Evolutionary conservation across 768 basidiomycete species (phyloP).

Genomic region (Glaciozyma antarctica): DNA sequence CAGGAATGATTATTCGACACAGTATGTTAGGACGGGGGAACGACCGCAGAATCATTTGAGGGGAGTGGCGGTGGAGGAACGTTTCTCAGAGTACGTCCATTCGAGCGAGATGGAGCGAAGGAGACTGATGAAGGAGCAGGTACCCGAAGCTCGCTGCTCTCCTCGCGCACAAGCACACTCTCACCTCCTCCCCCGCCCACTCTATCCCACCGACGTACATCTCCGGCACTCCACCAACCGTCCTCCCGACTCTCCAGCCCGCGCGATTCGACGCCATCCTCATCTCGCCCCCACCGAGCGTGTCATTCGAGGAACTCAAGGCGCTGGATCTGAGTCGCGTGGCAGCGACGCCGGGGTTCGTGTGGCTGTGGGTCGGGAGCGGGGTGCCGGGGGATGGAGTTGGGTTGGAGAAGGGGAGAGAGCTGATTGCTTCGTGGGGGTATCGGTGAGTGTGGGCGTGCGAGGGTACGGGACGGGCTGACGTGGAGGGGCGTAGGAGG

Average conservation of each 20-base stretch:
- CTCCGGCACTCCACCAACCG: background rate
- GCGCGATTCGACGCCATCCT: constrained; percentile 84
- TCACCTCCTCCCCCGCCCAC: constrained; percentile 54
- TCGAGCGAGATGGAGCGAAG: background rate
- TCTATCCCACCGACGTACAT: constrained; percentile 40
- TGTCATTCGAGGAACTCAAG: constrained; percentile 74
- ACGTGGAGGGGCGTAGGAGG: constrained; percentile 37
- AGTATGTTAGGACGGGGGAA: constrained; percentile 81
- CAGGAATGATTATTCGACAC: constrained; percentile 83
- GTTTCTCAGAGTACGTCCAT: constrained; percentile 73
- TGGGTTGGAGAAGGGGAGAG: constrained; percentile 82
- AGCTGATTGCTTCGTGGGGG: constrained; percentile 86
- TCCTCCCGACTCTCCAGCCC: background rate
- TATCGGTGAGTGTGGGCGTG: constrained; percentile 43
- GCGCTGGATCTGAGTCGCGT: constrained; percentile 70
- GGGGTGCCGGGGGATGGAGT: constrained; percentile 57
- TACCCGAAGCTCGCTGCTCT: constrained; percentile 89
- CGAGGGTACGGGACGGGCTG: background rate
- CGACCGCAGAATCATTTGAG: constrained; percentile 92
- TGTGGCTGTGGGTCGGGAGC: constrained; percentile 92
- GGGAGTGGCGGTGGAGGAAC: constrained; percentile 73
- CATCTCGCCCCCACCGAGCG: constrained; percentile 60
- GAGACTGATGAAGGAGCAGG: constrained; percentile 43
- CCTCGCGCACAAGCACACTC: constrained; percentile 67
- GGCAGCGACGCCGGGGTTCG: constrained; percentile 82